Conservation (phyloP, 2,329 filamentous ascomycete species). For the Xylaria sp. region DNA sequence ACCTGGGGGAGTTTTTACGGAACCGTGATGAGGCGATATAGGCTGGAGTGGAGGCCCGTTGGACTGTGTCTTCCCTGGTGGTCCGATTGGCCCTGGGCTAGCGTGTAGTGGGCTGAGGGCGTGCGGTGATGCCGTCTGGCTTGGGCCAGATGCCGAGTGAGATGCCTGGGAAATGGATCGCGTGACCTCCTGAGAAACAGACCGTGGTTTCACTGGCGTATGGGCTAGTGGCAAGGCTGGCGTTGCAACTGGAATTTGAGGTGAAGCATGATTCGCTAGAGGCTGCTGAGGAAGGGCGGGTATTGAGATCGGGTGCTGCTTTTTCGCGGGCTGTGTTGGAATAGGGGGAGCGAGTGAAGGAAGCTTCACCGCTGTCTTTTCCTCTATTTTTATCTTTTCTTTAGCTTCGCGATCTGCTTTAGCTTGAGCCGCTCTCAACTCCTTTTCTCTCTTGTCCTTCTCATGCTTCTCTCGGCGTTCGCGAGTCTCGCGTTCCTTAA, state of each 20-base stretch:
- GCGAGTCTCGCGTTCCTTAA: constrained; percentile 70
- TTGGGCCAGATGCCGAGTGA: constrained; percentile 65
- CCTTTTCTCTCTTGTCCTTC: constrained; percentile 68
- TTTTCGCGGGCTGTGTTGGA: constrained; percentile 56
- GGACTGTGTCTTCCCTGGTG: constrained; percentile 69
- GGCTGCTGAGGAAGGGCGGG: constrained; percentile 70
- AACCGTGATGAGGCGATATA: constrained; percentile 70
- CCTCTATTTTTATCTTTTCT: constrained; percentile 59
- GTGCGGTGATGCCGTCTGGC: constrained; percentile 69
- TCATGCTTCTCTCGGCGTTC: constrained; percentile 68
- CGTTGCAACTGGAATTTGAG: constrained; percentile 80
- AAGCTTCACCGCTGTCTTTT: constrained; percentile 56
- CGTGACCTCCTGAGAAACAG: constrained; percentile 81
- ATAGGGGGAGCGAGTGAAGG: constrained; percentile 53
- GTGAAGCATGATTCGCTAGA: constrained; percentile 73
- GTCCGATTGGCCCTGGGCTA: constrained; percentile 71
- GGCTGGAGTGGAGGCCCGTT: constrained; percentile 57
- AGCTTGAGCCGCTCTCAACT: constrained; percentile 55
- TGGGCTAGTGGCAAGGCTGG: constrained; percentile 85
- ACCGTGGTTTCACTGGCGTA: constrained; percentile 79
- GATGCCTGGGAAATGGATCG: constrained; percentile 76
- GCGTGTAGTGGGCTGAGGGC: constrained; percentile 71
- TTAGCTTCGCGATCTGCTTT: constrained; percentile 60
- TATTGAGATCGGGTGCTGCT: constrained; percentile 56
- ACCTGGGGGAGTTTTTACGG: constrained; percentile 67